Percentiles rank a stretch among this genome's conserved stretches.
These are phyloP conservation scores for Ceratocystis diversiconidia DNA, from an alignment of 2,329 filamentous ascomycete species.

Conservation along the genomic window DNA sequence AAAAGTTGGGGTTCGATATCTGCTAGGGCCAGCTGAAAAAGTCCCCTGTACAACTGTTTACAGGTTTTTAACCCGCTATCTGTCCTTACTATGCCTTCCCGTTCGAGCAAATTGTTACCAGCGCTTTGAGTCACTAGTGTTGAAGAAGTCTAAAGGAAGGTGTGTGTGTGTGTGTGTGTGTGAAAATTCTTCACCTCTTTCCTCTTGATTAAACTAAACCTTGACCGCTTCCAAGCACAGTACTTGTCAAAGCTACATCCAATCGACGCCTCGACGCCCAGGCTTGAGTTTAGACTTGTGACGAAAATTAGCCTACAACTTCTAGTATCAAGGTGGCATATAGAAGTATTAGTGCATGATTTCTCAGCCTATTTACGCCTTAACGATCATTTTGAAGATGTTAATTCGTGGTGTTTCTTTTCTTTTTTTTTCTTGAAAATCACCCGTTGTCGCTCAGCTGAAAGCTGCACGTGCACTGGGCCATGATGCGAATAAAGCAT, in stretches of 20 bases:
- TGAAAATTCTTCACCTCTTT: constrained; percentile 7
- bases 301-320: too few species aligned
- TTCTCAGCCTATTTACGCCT: neutral
- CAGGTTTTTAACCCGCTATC: neutral
- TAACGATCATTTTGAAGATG: neutral
- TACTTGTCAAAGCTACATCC: too few species aligned
- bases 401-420: neutral
- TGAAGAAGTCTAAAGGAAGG: constrained; percentile 2
- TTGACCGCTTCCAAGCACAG: neutral
- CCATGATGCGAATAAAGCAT: neutral
- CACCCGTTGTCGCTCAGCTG: neutral
- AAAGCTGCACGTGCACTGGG: neutral
- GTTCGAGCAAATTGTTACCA: neutral
- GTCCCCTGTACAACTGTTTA: neutral
- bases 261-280: too few species aligned
- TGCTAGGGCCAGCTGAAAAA: neutral
- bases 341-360: neutral
- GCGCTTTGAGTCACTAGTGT: neutral
- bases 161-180: neutral
- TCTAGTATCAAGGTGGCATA: too few species aligned
- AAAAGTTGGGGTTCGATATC: neutral
- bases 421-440: neutral
- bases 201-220: neutral
- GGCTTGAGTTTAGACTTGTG: too few species aligned
- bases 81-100: neutral